Evolutionary conservation across 2,329 filamentous ascomycete genomes (phyloP).

Genomic region (Aspergillus carbonarius): DNA sequence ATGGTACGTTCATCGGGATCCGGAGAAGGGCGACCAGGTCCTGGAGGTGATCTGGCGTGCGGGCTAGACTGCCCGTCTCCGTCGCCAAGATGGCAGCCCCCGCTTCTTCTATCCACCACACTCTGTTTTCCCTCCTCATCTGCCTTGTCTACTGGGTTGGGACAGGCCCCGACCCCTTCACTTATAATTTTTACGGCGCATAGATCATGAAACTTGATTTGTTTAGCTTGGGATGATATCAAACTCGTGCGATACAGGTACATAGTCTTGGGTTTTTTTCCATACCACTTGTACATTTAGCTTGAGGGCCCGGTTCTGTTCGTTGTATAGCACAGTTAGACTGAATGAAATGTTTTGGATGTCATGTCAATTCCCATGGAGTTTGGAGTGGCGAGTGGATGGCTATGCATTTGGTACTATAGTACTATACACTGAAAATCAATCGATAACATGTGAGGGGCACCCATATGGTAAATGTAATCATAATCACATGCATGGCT

Average conservation of each 20-base stretch:
- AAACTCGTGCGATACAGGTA: slow-evolving; percentile 10
- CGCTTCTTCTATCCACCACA: not conserved
- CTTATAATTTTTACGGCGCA: slow-evolving; percentile 12
- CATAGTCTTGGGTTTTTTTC: slow-evolving; percentile 3
- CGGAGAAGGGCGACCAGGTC: slow-evolving; percentile 41
- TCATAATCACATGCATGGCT: not conserved
- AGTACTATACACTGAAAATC: too few species aligned
- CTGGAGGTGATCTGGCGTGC: slow-evolving; percentile 41
- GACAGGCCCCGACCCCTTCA: not conserved
- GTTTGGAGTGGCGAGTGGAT: too few species aligned
- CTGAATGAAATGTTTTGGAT: not conserved
- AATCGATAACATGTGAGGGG: too few species aligned
- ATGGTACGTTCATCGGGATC: slow-evolving; percentile 53
- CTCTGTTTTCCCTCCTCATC: not conserved
- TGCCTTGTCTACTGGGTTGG: not conserved
- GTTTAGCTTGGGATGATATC: slow-evolving; percentile 14
- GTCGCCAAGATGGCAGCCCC: not conserved
- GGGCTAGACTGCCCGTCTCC: slow-evolving; percentile 5
- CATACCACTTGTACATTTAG: slow-evolving; percentile 7
- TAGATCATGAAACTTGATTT: slow-evolving; percentile 21
- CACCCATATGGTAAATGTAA: too few species aligned
- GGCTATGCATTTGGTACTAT: too few species aligned
- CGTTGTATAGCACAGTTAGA: slow-evolving; percentile 3
- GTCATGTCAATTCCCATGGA: not conserved
- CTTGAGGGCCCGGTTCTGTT: slow-evolving; percentile 1